phyloP scores from a whole-genome alignment of 495 filamentous ascomycete species.

The Tuber umbilicatum region DNA sequence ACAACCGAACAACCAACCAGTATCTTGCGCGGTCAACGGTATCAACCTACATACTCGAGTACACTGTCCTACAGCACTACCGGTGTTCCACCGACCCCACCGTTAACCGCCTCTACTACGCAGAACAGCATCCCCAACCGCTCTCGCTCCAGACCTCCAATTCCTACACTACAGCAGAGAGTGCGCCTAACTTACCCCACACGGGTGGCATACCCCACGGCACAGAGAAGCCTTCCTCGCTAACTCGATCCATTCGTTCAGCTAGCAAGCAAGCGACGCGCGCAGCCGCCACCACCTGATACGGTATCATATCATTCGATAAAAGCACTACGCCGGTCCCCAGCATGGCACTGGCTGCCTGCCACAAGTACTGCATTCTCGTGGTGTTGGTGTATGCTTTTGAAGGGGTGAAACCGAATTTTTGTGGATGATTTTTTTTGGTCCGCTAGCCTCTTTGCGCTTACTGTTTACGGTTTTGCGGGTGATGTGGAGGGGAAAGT shows the following conservation, averaged over 20 bases:
- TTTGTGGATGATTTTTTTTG: no score
- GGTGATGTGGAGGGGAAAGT: background rate
- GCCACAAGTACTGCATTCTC: background rate
- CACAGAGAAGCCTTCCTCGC: background rate
- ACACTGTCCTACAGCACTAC: no score
- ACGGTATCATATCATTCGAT: background rate
- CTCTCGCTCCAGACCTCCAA: background rate
- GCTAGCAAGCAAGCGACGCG: background rate
- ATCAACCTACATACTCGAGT: background rate
- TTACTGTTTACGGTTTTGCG: background rate
- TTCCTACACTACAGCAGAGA: background rate
- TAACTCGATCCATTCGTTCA: background rate
- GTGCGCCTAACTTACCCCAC: background rate
- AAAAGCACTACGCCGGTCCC: background rate
- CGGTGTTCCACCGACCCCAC: background rate
- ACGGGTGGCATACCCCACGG: background rate
- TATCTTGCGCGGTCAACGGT: no score
- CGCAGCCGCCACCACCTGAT: background rate
- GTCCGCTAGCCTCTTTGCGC: background rate
- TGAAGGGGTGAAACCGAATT: background rate
- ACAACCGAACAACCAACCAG: no score
- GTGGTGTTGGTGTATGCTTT: background rate
- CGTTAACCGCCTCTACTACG: background rate
- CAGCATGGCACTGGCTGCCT: background rate
- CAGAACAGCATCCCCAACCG: background rate